Base-by-base conservation (phyloP, 495 filamentous ascomycete species). In the Trichoderma orchidacearum region DNA sequence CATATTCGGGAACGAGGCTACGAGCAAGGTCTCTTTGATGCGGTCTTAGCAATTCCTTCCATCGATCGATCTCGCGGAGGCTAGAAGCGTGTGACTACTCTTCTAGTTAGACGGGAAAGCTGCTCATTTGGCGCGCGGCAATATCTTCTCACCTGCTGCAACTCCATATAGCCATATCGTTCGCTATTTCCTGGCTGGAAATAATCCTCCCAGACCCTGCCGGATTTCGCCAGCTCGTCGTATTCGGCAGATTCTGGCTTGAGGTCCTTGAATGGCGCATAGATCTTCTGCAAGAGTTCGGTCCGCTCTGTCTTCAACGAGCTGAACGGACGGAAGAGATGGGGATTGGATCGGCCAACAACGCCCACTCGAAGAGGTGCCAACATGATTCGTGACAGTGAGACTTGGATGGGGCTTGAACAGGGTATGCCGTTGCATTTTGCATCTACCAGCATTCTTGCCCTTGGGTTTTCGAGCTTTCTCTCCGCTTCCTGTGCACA, bases 181-280 rank as follows among this genome's bases (percentile, higher is more conserved):
- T 59, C 57, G 25, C 53, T 56, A 30, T 61, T 38, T 34, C 30
- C 51, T 32, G 59, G 59, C 30, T 59, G 29, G 54, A 54, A 56
- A 51, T 57, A 60, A 21, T 61, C 53, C 45, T 61, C 51, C 59
- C 57, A 61, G 36, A 59, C 57, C 51, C 35, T 58, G 32, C 59
- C 56, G 31, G 59, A 61, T 30, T 30, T 25, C 29, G 56, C 57
- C 54, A 59, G 57, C n/a, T 41, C 51, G 5, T 27, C 30, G 36
- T 61, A 61, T 51, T 59, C 59, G 31, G 59, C 29, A 13, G 59
- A 61, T 3, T 48, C 35, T 51, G 48, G 48, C n/a, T 54, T 27
- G 15, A 59, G 59, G 34, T 59, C 32, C 34, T 30, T 51, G 53
- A 61, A 61, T 28, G 57, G 30, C 9, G 52, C 30, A 18, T 54